These are phyloP conservation scores for Thraustochytrium sp. DNA, from an alignment of 352 stramenopile species.

Conservation along the genomic window DNA sequence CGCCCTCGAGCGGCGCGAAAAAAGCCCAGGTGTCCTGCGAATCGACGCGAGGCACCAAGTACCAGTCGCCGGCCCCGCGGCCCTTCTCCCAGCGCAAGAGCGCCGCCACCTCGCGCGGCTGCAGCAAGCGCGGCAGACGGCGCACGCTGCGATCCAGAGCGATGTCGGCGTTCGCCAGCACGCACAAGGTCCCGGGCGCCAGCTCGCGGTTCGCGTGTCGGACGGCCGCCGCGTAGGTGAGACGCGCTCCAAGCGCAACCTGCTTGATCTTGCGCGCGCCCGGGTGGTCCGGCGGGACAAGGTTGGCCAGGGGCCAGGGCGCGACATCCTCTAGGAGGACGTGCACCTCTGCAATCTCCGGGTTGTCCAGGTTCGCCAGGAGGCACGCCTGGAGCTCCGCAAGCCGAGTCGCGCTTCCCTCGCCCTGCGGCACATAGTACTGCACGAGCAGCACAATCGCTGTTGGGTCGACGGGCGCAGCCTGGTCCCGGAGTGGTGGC, in stretches of 20 bases:
- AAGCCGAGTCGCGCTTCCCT: neutral
- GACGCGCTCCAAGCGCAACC: slow-evolving; percentile 27
- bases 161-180: slow-evolving; percentile 51
- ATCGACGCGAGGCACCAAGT: slow-evolving; percentile 47
- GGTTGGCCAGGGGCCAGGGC: neutral
- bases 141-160: slow-evolving; percentile 47
- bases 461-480: neutral
- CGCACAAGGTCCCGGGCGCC: neutral
- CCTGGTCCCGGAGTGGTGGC: no score
- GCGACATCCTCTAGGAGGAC: neutral
- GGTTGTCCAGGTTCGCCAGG: no score
- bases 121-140: slow-evolving; percentile 16
- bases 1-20: slow-evolving; percentile 31
- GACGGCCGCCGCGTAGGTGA: slow-evolving; percentile 51
- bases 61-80: neutral
- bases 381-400: neutral
- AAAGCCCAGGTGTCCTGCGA: slow-evolving; percentile 53
- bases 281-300: neutral
- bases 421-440: neutral
- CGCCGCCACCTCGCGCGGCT: neutral
- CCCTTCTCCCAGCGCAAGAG: neutral
- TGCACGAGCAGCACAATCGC: neutral
- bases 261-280: neutral
- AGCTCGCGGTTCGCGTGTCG: slow-evolving; percentile 46
- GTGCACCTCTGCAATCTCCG: no score